Conservation (phyloP, 2,329 filamentous ascomycete species). For the Didymella exigua region DNA sequence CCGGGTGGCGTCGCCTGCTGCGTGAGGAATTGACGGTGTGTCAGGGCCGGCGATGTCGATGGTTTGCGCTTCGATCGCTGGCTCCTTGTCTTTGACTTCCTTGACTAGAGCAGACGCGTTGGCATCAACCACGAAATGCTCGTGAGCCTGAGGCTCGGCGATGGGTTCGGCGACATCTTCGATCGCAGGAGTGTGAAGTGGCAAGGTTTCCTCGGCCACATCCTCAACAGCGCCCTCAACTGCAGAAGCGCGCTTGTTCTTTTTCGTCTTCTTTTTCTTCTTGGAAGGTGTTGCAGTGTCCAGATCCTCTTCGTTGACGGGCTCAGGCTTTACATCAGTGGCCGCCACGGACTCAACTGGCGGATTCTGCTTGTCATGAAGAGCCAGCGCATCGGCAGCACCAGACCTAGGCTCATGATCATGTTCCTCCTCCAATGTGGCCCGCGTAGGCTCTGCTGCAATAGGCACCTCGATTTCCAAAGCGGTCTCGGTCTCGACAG, state of each 20-base stretch:
- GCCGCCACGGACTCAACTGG: constrained; percentile 8
- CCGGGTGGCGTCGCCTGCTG: neutral
- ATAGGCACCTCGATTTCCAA: neutral
- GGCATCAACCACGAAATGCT: neutral
- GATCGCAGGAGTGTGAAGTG: neutral
- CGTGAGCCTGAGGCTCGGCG: neutral
- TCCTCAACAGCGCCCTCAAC: constrained; percentile 17
- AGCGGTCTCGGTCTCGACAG: neutral
- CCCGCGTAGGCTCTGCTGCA: neutral
- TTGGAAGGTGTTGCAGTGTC: constrained; percentile 19
- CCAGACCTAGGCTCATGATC: neutral
- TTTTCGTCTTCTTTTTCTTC: constrained; percentile 37
- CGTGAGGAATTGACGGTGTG: neutral
- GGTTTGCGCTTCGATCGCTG: neutral
- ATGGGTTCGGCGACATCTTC: neutral
- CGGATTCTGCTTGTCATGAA: neutral
- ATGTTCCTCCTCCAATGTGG: neutral
- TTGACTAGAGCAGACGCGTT: neutral
- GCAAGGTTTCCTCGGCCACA: constrained; percentile 6
- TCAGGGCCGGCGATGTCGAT: neutral
- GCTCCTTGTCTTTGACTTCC: neutral
- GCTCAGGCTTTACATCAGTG: neutral
- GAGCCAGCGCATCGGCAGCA: neutral
- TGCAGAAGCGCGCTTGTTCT: constrained; percentile 25
- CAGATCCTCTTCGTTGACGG: constrained; percentile 7